These are phyloP conservation scores for Halophytophthora polymorphica DNA, from an alignment of 352 stramenopile genomes.

Conservation along the genomic window DNA sequence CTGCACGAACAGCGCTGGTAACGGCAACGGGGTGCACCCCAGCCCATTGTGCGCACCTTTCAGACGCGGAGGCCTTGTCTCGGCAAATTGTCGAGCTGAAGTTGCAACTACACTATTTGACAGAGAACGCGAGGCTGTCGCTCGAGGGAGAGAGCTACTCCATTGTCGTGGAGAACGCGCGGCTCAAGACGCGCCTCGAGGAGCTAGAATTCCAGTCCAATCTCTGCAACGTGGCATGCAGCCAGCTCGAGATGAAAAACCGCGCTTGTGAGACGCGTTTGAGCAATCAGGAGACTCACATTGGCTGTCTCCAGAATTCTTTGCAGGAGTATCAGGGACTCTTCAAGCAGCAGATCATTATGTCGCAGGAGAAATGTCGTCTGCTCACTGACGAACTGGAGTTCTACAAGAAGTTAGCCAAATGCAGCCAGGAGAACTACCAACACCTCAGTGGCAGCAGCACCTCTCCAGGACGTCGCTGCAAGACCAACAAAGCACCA, in stretches of 20 bases:
- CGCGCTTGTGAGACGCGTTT: conserved; percentile 59
- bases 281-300: conserved; percentile 75
- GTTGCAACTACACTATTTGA: conserved; percentile 68
- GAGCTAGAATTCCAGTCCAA: conserved; percentile 72
- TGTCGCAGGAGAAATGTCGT: conserved; percentile 77
- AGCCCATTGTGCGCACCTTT: conserved; percentile 46
- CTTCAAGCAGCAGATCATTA: conserved; percentile 82
- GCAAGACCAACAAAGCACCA: conserved; percentile 20
- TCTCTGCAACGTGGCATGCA: conserved; percentile 50
- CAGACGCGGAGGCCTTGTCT: conserved; percentile 56
- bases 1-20: conserved; percentile 1
- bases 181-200: conserved; percentile 68
- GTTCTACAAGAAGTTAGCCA: conserved; percentile 82
- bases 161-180: conserved; percentile 65
- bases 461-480: conserved; percentile 17
- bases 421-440: conserved; percentile 42
- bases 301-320: conserved; percentile 68
- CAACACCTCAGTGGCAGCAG: conserved; percentile 17
- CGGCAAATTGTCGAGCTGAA: conserved; percentile 78
- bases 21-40: conserved; percentile 14
- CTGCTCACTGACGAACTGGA: conserved; percentile 75
- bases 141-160: conserved; percentile 58
- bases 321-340: conserved; percentile 77
- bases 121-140: conserved; percentile 55
- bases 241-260: conserved; percentile 70